These are phyloP conservation scores for Leccinellum luteum DNA, from an alignment of 768 basidiomycete genomes.

Conservation along the genomic window DNA sequence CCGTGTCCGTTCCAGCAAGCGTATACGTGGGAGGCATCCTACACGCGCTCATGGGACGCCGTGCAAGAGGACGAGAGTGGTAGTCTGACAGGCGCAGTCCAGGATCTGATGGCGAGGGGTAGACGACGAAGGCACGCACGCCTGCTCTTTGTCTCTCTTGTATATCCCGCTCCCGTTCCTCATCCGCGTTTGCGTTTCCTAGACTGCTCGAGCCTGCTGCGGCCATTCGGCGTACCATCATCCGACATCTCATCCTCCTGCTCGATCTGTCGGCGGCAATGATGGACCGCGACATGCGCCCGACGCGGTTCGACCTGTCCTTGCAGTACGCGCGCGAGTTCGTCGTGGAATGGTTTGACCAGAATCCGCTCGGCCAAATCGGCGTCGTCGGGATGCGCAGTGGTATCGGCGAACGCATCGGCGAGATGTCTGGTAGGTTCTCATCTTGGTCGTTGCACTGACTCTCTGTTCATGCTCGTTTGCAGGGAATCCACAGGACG, in stretches of 20 bases:
- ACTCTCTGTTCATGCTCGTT: constrained; percentile 5
- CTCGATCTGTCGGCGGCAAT: constrained; percentile 90
- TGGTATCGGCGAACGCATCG: constrained; percentile 85
- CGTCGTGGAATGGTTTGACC: constrained; percentile 97
- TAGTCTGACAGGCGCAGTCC: constrained; percentile 85
- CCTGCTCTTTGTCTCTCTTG: neutral
- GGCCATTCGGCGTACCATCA: constrained; percentile 92
- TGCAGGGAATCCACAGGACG: constrained; percentile 92
- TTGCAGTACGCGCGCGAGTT: constrained; percentile 91
- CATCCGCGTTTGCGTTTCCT: neutral
- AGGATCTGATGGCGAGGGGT: constrained; percentile 83
- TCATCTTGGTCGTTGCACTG: neutral
- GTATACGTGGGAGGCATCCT: constrained; percentile 96
- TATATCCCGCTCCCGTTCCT: constrained; percentile 3
- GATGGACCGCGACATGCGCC: constrained; percentile 95
- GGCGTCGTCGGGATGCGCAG: constrained; percentile 92
- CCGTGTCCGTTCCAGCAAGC: constrained; percentile 55
- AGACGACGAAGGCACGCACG: constrained; percentile 70
- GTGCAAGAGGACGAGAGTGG: constrained; percentile 96
- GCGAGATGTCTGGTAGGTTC: constrained; percentile 85
- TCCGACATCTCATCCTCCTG: constrained; percentile 91
- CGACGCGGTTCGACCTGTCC: constrained; percentile 88
- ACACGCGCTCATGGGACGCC: constrained; percentile 93
- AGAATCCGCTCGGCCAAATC: constrained; percentile 97
- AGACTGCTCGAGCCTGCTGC: constrained; percentile 80